A percentile compares a stretch with the other conserved stretches of the same genome.
phyloP scores from a whole-genome alignment of 768 basidiomycete genomes.

The Amanita phalloides region DNA sequence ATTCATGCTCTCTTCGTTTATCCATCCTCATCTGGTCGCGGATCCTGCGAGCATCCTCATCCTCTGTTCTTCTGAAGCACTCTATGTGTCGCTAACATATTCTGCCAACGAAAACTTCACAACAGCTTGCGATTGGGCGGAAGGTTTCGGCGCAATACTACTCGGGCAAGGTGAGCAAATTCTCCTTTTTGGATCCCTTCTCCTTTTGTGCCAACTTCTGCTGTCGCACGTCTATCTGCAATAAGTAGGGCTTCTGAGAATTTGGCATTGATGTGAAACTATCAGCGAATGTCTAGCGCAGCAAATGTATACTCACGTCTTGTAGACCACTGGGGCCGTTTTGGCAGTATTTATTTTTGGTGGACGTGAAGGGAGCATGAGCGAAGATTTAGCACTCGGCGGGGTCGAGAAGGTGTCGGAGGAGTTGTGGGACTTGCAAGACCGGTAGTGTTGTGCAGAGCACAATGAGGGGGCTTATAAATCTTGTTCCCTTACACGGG shows the following conservation, averaged over 20 bases:
- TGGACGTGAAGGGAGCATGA: slow-evolving; percentile 39
- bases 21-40: slow-evolving; percentile 88
- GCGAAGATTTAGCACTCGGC: slow-evolving; percentile 29
- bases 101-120: slow-evolving; percentile 71
- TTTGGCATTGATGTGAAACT: slow-evolving; percentile 91
- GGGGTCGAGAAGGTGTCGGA: slow-evolving; percentile 31
- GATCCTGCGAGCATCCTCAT: slow-evolving; percentile 77
- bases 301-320: slow-evolving; percentile 52
- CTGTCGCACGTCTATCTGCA: slow-evolving; percentile 95
- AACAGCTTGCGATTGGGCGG: slow-evolving; percentile 55
- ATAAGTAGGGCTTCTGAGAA: slow-evolving; percentile 95
- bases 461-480: slow-evolving; percentile 68
- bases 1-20: slow-evolving; percentile 88
- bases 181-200: slow-evolving; percentile 95
- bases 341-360: too few species aligned
- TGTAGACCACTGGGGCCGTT: slow-evolving; percentile 96
- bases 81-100: slow-evolving; percentile 73
- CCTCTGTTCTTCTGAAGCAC: slow-evolving; percentile 49
- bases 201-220: slow-evolving; percentile 98
- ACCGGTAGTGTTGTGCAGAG: slow-evolving; percentile 34
- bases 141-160: slow-evolving; percentile 63
- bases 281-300: neutral
- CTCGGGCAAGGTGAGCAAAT: slow-evolving; percentile 88
- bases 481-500: slow-evolving; percentile 35
- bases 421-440: slow-evolving; percentile 45